Conservation (phyloP, 1,284 basidiomycete species). For the Fomitopsis pinicola region DNA sequence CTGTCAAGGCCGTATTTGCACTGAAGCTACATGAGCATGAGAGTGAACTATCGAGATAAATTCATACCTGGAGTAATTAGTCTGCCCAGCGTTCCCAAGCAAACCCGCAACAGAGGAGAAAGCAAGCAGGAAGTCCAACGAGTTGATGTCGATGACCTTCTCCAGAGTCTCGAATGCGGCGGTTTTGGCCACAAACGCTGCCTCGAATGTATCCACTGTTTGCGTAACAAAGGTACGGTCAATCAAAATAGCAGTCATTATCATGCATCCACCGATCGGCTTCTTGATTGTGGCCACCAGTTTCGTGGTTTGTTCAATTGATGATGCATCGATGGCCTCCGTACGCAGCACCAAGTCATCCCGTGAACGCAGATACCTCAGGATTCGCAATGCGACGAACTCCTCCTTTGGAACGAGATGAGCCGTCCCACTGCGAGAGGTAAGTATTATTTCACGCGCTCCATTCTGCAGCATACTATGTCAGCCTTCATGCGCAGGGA, state of each 20-base stretch:
- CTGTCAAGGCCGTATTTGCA: conserved; percentile 31
- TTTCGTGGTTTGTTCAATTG: conserved; percentile 12
- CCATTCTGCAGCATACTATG: conserved; percentile 26
- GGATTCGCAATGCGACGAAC: conserved; percentile 21
- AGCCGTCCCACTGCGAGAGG: conserved; percentile 32
- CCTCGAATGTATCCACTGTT: conserved; percentile 24
- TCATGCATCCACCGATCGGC: conserved; percentile 31
- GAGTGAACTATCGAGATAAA: neutral
- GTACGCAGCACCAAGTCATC: conserved; percentile 26
- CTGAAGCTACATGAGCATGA: conserved; percentile 13
- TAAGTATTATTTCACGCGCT: conserved; percentile 32
- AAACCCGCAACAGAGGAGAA: conserved; percentile 31
- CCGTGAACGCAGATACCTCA: conserved; percentile 26
- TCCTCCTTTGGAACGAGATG: conserved; percentile 16
- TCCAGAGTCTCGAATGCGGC: conserved; percentile 25
- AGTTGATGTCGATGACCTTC: conserved; percentile 15
- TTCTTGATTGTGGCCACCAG: conserved; percentile 6
- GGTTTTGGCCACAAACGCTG: conserved; percentile 27
- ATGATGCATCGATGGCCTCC: conserved; percentile 27
- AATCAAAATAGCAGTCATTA: conserved; percentile 29
- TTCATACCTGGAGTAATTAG: conserved; percentile 34
- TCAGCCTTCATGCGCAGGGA: no score
- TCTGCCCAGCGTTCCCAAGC: conserved; percentile 37
- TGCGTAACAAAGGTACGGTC: conserved; percentile 30
- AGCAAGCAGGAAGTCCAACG: conserved; percentile 34